Conservation (phyloP, 2,329 filamentous ascomycete species). For the Pyrenochaeta sp. region DNA sequence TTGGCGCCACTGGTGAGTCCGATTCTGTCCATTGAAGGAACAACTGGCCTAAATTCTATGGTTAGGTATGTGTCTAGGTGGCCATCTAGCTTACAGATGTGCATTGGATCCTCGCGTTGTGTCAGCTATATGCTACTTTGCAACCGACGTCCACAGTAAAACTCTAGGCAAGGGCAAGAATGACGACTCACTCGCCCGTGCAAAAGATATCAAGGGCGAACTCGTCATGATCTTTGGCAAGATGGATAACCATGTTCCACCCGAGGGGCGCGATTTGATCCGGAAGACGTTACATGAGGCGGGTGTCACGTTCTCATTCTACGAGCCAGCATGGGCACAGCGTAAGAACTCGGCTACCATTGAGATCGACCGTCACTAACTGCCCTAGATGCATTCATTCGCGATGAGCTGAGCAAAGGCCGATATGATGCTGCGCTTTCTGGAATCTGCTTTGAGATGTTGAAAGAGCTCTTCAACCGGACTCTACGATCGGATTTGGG, state of each 20-base stretch:
- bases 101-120: constrained; percentile 79
- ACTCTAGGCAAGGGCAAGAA: constrained; percentile 75
- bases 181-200: constrained; percentile 68
- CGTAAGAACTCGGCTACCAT: constrained; percentile 61
- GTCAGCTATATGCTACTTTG: constrained; percentile 87
- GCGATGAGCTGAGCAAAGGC: constrained; percentile 93
- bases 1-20: constrained; percentile 54
- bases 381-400: constrained; percentile 91
- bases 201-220: constrained; percentile 77
- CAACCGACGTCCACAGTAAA: constrained; percentile 85
- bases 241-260: constrained; percentile 88
- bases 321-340: constrained; percentile 92
- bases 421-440: constrained; percentile 87
- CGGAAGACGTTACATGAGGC: constrained; percentile 81
- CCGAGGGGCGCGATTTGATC: constrained; percentile 83
- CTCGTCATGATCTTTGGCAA: constrained; percentile 91
- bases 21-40: neutral
- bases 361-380: no score
- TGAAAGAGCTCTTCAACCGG: constrained; percentile 84
- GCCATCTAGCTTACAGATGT: constrained; percentile 80
- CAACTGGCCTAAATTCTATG: neutral
- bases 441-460: constrained; percentile 89
- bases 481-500: constrained; percentile 83
- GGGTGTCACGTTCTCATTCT: constrained; percentile 78
- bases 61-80: constrained; percentile 82